Conservation (phyloP, 495 filamentous ascomycete genomes). For the Neurospora intermedia region DNA sequence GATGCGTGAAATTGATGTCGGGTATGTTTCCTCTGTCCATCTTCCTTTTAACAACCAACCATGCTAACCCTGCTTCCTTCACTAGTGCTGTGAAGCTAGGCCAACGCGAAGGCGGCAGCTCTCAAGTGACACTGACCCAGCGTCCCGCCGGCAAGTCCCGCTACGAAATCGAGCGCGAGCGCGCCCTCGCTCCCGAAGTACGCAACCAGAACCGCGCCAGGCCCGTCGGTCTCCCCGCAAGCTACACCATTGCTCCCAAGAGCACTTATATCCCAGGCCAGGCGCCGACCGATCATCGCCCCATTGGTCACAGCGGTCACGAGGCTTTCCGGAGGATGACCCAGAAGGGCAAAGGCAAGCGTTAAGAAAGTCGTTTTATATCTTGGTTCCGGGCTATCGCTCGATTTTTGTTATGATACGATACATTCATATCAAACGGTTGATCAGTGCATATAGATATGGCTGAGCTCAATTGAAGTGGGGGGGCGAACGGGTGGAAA, state of each 20-base stretch:
- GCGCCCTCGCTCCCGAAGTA: conserved; percentile 54
- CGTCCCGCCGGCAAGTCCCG: conserved; percentile 31
- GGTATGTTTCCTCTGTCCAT: conserved; percentile 26
- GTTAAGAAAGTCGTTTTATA: conserved; percentile 10
- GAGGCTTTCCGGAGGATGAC: conserved; percentile 78
- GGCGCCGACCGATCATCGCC: conserved; percentile 34
- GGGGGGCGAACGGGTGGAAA: not conserved
- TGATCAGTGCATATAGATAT: not conserved
- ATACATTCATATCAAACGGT: not conserved
- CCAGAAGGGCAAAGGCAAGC: conserved; percentile 53
- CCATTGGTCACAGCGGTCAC: conserved; percentile 61
- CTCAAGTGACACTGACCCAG: conserved; percentile 36
- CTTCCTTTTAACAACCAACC: conserved; percentile 17
- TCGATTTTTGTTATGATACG: not conserved
- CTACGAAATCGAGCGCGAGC: conserved; percentile 55
- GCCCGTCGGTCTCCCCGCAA: conserved; percentile 56
- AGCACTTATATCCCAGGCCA: conserved; percentile 40
- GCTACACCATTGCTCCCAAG: conserved; percentile 70
- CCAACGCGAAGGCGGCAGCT: conserved; percentile 27
- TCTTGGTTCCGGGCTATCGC: conserved; percentile 2
- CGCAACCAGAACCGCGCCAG: conserved; percentile 61
- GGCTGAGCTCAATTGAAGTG: not conserved
- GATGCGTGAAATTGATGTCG: conserved; percentile 41
- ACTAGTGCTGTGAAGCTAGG: conserved; percentile 41
- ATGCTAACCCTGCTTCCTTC: conserved; percentile 9